These are phyloP conservation scores for Pseudogymnoascus sp. DNA, from an alignment of 2,329 filamentous ascomycete species.

Conservation along the genomic window DNA sequence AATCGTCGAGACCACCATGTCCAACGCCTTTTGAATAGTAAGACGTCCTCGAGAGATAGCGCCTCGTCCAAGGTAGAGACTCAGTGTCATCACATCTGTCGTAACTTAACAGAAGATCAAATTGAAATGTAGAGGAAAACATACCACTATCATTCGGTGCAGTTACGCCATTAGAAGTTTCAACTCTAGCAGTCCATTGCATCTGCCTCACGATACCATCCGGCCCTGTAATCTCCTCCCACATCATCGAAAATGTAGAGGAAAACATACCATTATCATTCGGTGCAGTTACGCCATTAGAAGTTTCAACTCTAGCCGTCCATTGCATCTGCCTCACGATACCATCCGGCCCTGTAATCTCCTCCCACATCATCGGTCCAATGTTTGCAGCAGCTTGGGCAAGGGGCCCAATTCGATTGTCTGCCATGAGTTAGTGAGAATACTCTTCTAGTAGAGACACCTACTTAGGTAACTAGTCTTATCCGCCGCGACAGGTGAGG, in stretches of 20 bases:
- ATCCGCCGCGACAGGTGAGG: slow-evolving; percentile 37
- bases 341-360: slow-evolving; percentile 48
- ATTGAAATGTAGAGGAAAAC: too few relatives aligned
- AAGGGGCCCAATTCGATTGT: slow-evolving; percentile 48
- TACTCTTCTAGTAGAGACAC: slow-evolving; percentile 10
- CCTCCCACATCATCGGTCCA: slow-evolving; percentile 53
- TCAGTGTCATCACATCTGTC: slow-evolving; percentile 42
- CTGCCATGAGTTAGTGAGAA: slow-evolving; percentile 18
- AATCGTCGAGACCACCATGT: slow-evolving; percentile 48
- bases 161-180: slow-evolving; percentile 29
- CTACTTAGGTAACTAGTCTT: slow-evolving; percentile 36
- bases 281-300: slow-evolving; percentile 11
- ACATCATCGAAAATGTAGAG: slow-evolving; percentile 47
- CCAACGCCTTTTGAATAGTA: slow-evolving; percentile 49
- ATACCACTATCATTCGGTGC: neutral
- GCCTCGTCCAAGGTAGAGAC: slow-evolving; percentile 57
- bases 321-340: slow-evolving; percentile 57
- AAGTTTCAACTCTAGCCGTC: slow-evolving; percentile 53
- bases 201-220: slow-evolving; percentile 56
- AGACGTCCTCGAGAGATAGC: slow-evolving; percentile 52
- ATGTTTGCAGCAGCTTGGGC: slow-evolving; percentile 59
- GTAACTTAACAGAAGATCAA: neutral
- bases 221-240: slow-evolving; percentile 47
- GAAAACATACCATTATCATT: neutral
- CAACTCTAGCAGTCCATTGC: slow-evolving; percentile 59